Conservation (phyloP, 164 flowering plant genomes). For the Kalanchoe fedtschenkoi region DNA sequence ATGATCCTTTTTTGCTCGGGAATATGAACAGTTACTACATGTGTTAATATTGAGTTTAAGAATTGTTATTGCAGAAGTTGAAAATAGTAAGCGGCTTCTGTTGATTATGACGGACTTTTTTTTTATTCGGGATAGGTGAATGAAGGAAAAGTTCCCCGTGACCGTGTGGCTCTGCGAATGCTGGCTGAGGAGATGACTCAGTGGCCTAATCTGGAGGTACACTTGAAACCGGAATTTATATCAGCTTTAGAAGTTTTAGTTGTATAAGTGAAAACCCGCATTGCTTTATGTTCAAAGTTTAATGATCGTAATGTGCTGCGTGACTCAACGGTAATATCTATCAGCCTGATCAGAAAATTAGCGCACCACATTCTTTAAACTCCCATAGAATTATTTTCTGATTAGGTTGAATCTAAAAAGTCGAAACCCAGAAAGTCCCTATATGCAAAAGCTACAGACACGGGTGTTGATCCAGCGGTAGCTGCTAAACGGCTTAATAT, state of each 20-base stretch:
- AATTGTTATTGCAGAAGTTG: no score
- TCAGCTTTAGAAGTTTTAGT: background rate
- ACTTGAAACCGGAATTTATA: background rate
- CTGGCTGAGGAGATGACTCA: conserved; percentile 74
- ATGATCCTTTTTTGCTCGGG: no score
- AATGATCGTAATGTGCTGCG: background rate
- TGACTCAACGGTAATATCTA: background rate
- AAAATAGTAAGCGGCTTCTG: no score
- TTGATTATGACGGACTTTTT: no score
- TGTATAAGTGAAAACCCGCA: background rate
- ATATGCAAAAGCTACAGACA: conserved; percentile 83
- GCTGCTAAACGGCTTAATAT: conserved; percentile 82
- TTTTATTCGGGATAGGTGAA: conserved; percentile 41
- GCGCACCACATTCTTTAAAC: background rate
- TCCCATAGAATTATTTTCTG: background rate
- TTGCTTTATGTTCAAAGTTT: background rate
- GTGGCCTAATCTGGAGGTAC: conserved; percentile 94
- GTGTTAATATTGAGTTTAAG: no score
- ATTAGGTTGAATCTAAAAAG: conserved; percentile 56
- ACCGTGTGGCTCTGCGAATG: conserved; percentile 57
- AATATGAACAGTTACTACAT: no score
- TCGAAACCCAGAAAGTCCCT: conserved; percentile 49
- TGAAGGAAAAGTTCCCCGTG: conserved; percentile 72
- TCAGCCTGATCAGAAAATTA: background rate
- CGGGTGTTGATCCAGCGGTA: conserved; percentile 65